Percentiles rank a stretch among this genome's conserved stretches.
Conservation (phyloP, 106 monocot species). For the Platanthera guangdongensis region DNA sequence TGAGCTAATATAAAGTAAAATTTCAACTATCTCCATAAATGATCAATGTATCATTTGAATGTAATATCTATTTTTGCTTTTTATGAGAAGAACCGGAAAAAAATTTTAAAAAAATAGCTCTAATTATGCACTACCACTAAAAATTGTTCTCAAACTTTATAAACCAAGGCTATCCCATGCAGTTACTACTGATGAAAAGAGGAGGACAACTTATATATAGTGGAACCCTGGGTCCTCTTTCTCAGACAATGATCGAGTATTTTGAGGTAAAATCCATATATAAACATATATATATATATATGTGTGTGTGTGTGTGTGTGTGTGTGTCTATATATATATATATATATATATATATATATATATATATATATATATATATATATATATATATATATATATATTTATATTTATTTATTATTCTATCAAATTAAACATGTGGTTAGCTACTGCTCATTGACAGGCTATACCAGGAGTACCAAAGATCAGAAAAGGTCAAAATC, state of each 20-base stretch:
- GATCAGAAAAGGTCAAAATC: constrained; percentile 44
- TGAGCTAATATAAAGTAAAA: neutral
- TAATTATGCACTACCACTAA: neutral
- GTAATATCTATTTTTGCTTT: neutral
- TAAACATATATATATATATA: too few species aligned
- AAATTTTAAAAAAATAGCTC: neutral
- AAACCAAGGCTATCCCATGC: neutral
- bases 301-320: too few species aligned
- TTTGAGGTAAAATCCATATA: constrained; percentile 54
- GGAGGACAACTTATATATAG: constrained; percentile 77
- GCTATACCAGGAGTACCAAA: constrained; percentile 46
- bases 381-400: too few species aligned
- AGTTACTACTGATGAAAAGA: constrained; percentile 80
- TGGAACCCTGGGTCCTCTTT: constrained; percentile 58
- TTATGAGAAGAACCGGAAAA: neutral
- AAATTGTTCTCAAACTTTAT: neutral
- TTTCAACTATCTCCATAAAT: neutral
- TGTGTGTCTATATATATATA: too few species aligned
- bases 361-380: neutral
- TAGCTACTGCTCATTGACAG: constrained; percentile 13
- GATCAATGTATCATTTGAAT: neutral
- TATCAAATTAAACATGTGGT: constrained; percentile 8
- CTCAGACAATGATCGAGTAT: constrained; percentile 57
- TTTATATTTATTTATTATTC: neutral
- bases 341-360: neutral